Base-by-base conservation (phyloP, 1,284 basidiomycete species). In the Entoloma clypeatum region DNA sequence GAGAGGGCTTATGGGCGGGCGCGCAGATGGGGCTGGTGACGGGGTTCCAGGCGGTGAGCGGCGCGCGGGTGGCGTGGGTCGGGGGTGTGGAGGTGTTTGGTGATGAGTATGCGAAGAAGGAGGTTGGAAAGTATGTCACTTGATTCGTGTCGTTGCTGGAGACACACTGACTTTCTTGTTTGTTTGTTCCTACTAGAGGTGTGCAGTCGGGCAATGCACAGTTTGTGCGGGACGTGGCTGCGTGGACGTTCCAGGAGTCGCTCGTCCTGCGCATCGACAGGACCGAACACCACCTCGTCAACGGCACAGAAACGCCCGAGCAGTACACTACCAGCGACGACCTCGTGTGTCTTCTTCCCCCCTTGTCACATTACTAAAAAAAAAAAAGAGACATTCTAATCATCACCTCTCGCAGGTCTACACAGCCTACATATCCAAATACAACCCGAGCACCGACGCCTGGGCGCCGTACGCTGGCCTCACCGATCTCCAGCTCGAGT, bases 221-320 rank as follows among this genome's bases (percentile, higher is more conserved):
- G 30, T 85, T 97, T 43, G 74, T 73, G 3, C 64, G 71, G 33
- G 91, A 95, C 53, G 62, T 98, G 36, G 76, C 83, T 2, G 75
- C 79, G 13, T 99, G 95, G 95, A 77, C 86, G 2, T 96, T 98
- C 80, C 89, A 94, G 56, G 88, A 96, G 63, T 75, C 77, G 1
- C 74, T 81, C 4, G 88, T 92, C 5, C 69, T 96, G 35, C 81
- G 90, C 18, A 81, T 97, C 45, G 81, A 91, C 48, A 69, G 67
- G 23, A 81, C 81, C 5, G 72, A 77, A 19, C 94, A 98, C 62
- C 79, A 86, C 60, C 74, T 77, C 46, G 65, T 81, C 45, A 78
- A 82, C 50, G 70, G 76, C 47, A 77, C 76, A 0, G 67, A 60
- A n/a, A 68, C 78, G 18, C 67, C 61, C 11, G 77, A 79, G 50